phyloP scores from a whole-genome alignment of 768 basidiomycete genomes.

The Lepiota venenata region DNA sequence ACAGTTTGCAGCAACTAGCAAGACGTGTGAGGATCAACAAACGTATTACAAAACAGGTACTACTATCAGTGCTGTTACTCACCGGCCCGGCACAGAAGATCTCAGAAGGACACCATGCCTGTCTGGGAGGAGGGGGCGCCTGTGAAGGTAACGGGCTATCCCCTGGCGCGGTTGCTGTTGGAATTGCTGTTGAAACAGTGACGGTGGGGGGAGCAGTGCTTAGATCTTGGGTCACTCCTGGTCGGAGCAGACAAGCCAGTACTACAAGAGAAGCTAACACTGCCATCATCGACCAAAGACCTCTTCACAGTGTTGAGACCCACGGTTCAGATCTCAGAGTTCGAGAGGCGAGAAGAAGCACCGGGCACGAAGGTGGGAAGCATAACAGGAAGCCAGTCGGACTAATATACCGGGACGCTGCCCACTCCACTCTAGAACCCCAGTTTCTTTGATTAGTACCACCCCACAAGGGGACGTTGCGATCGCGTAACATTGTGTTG shows the following conservation, averaged over 20 bases:
- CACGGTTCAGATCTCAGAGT: background rate
- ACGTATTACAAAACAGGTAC: constrained; percentile 1
- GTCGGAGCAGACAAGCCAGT: constrained; percentile 4
- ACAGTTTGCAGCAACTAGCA: constrained; percentile 79
- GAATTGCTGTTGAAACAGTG: constrained; percentile 56
- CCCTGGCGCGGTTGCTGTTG: constrained; percentile 58
- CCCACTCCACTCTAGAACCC: background rate
- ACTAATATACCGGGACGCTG: background rate
- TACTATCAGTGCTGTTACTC: constrained; percentile 23
- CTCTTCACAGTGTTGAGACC: background rate
- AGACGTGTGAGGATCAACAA: constrained; percentile 14
- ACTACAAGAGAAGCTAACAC: background rate
- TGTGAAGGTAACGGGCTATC: constrained; percentile 61
- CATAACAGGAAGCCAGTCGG: background rate
- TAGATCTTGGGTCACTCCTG: constrained; percentile 4
- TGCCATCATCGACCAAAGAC: background rate
- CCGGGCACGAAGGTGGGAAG: background rate
- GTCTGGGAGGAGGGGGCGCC: constrained; percentile 57
- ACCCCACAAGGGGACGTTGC: background rate
- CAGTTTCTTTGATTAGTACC: constrained; percentile 2
- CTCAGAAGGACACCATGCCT: constrained; percentile 70
- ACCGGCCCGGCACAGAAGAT: constrained; percentile 84
- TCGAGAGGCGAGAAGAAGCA: background rate
- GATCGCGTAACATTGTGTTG: background rate
- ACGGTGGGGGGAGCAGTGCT: constrained; percentile 23